Base-by-base conservation (phyloP, 2,329 filamentous ascomycete genomes). In the Fusarium scirpi region DNA sequence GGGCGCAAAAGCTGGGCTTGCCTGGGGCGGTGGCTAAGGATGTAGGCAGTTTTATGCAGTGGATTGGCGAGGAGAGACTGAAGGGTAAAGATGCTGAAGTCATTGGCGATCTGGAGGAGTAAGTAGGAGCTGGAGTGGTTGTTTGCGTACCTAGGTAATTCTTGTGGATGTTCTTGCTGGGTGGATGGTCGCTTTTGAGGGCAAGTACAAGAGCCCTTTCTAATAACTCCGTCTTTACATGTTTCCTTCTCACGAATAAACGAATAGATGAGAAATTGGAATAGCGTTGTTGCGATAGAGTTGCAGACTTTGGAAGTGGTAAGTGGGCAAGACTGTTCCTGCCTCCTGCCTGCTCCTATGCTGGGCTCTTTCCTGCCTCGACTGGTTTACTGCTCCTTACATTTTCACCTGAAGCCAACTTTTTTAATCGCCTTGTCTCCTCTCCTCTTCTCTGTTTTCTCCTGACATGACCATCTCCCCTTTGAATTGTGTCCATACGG, bases 1-100 rank as follows among this genome's bases (percentile, higher is more conserved):
- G 85, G 82, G 77, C 91, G 70, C 92, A 94, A 82, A 89, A 88
- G 66, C 74, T 87, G 76, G 88, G 86, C 6, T 83, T 92, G 51
- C 87, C 90, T 3, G 85, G 84, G 2, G 85, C 87, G 65, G 84
- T 94, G 51, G 87, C 87, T 20, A 92, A 92, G 80, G 92, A 94
- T 76, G 91, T 94, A 9, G 87, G 88, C 8, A 81, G 91, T 71
- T 92, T 93, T 70, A 76, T 93, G 67, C 79, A 80, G 5, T 94
- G 90, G 90, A 83, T 90, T 55, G 80, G 79, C 3, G 76, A 74
- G 59, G 82, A 86, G 78, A 81, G 86, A 71, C 68, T 67, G 59
- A 79, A 73, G 58, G 68, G 51, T 7, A 59, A 43, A 38, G 66
- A 71, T 41, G 70, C 54, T 27, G 47, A 62, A 29, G 57, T 58